Percentiles rank a stretch among this genome's conserved stretches.
Conservation (phyloP, 2,329 filamentous ascomycete genomes). For the Penicillium sp. region DNA sequence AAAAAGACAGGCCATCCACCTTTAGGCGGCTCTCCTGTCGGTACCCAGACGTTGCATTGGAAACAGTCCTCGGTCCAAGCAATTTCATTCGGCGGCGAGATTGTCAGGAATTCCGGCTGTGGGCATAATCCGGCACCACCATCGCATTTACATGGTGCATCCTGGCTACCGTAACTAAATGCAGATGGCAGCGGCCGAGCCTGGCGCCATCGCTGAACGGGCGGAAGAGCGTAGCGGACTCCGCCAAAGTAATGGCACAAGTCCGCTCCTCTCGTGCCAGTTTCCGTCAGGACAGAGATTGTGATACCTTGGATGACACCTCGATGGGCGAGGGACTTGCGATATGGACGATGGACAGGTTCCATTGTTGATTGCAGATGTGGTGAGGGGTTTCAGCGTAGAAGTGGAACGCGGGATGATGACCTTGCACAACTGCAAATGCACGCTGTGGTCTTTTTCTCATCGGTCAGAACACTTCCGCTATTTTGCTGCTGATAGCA, state of each 20-base stretch:
- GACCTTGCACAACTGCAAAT: too few species aligned
- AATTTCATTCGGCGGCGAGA: conserved; percentile 28
- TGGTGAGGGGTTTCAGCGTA: background rate
- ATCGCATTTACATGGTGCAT: conserved; percentile 44
- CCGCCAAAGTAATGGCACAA: conserved; percentile 51
- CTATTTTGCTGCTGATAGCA: conserved; percentile 4
- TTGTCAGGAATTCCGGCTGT: conserved; percentile 39
- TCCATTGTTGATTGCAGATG: conserved; percentile 17
- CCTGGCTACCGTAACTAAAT: conserved; percentile 48
- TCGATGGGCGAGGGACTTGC: conserved; percentile 31
- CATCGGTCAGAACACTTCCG: conserved; percentile 8
- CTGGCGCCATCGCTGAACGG: conserved; percentile 46
- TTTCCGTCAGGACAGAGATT: conserved; percentile 31
- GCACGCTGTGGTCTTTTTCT: conserved; percentile 4
- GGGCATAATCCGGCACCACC: conserved; percentile 44
- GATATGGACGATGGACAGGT: conserved; percentile 17
- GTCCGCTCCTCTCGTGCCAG: conserved; percentile 6
- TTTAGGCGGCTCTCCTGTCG: conserved; percentile 41
- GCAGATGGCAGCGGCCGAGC: conserved; percentile 45
- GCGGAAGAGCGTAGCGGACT: conserved; percentile 52
- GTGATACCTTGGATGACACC: conserved; percentile 49
- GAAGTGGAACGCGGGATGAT: background rate
- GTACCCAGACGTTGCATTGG: conserved; percentile 53
- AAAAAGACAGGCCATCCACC: conserved; percentile 54
- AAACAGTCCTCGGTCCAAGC: conserved; percentile 50